Percentiles rank a stretch among this genome's conserved stretches.
Evolutionary conservation across 1,139 yeast species (phyloP).

Genomic region (Taphrina pruni): DNA sequence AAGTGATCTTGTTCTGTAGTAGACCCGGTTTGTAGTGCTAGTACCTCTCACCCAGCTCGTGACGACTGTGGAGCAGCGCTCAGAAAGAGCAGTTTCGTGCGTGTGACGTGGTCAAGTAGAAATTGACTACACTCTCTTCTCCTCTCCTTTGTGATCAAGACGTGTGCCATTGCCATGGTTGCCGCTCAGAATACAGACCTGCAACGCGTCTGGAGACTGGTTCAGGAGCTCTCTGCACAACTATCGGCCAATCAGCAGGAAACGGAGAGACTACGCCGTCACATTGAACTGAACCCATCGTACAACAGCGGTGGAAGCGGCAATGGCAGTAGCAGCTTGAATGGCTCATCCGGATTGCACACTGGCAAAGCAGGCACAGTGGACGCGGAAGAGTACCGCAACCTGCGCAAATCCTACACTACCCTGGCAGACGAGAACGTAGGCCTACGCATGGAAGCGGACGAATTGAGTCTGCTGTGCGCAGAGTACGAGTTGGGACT

Average conservation of each 20-base stretch:
- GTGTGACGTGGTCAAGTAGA: too few species aligned
- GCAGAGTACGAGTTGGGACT: slow-evolving; percentile 35
- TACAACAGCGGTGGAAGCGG: neutral
- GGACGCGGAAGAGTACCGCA: slow-evolving; percentile 9
- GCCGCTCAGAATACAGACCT: slow-evolving; percentile 32
- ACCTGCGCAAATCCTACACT: slow-evolving; percentile 9
- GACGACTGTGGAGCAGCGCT: too few species aligned
- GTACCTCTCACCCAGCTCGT: too few species aligned
- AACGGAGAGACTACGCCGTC: slow-evolving; percentile 35
- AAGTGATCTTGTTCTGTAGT: too few species aligned
- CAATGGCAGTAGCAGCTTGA: slow-evolving; percentile 5
- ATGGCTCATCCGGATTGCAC: neutral
- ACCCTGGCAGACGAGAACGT: slow-evolving; percentile 18
- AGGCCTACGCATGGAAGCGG: slow-evolving; percentile 12
- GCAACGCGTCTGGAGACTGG: slow-evolving; percentile 39
- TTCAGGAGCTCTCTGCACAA: slow-evolving; percentile 36
- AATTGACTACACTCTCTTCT: neutral
- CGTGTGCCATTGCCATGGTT: slow-evolving; percentile 10
- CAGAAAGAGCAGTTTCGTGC: too few species aligned
- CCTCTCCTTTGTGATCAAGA: neutral
- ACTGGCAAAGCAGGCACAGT: neutral
- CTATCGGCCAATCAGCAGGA: slow-evolving; percentile 36
- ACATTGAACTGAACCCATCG: slow-evolving; percentile 23
- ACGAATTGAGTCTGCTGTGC: slow-evolving; percentile 14
- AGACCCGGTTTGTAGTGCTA: too few species aligned